Percentiles rank a stretch among this genome's conserved stretches.
phyloP scores from a whole-genome alignment of 208 protist species.

The Trypanosoma cruzi region DNA sequence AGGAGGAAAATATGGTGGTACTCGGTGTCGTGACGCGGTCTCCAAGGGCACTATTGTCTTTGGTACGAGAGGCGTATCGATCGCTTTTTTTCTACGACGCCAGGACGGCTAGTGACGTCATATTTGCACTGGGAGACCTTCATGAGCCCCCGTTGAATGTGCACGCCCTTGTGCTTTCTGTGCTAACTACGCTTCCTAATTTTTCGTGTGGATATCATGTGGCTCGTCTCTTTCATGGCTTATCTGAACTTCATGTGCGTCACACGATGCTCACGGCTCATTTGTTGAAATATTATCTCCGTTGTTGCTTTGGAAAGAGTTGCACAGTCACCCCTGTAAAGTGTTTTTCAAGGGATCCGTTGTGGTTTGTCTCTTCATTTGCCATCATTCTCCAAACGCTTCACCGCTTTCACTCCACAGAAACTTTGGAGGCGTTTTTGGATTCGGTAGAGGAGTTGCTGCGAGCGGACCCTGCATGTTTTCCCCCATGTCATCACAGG shows the following conservation, averaged over 20 bases:
- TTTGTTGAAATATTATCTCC: slow-evolving; percentile 40
- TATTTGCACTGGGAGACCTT: slow-evolving; percentile 36
- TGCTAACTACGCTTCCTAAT: slow-evolving; percentile 28
- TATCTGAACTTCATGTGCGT: slow-evolving; percentile 35
- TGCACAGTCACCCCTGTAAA: neutral
- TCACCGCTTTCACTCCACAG: neutral
- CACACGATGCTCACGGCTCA: slow-evolving; percentile 45
- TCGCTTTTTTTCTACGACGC: slow-evolving; percentile 36
- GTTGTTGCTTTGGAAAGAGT: slow-evolving; percentile 12
- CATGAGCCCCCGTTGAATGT: slow-evolving; percentile 5
- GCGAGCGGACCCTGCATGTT: neutral
- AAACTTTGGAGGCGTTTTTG: slow-evolving; percentile 3
- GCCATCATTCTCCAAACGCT: slow-evolving; percentile 6
- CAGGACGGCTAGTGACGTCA: slow-evolving; percentile 12
- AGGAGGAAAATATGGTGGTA: neutral
- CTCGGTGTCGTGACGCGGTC: neutral
- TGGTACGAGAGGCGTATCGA: slow-evolving; percentile 28
- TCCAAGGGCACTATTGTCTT: neutral
- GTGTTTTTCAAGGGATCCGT: too few species aligned
- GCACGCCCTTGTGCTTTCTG: slow-evolving; percentile 21
- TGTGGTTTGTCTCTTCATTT: slow-evolving; percentile 11
- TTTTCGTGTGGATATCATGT: slow-evolving; percentile 25
- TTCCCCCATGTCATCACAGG: neutral
- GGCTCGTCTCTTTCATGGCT: slow-evolving; percentile 31
- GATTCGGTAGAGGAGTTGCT: slow-evolving; percentile 18